Percentiles rank a stretch among this genome's conserved stretches.
Evolutionary conservation across 2,329 filamentous ascomycete species (phyloP).

Genomic region (Fusarium multiceps): DNA sequence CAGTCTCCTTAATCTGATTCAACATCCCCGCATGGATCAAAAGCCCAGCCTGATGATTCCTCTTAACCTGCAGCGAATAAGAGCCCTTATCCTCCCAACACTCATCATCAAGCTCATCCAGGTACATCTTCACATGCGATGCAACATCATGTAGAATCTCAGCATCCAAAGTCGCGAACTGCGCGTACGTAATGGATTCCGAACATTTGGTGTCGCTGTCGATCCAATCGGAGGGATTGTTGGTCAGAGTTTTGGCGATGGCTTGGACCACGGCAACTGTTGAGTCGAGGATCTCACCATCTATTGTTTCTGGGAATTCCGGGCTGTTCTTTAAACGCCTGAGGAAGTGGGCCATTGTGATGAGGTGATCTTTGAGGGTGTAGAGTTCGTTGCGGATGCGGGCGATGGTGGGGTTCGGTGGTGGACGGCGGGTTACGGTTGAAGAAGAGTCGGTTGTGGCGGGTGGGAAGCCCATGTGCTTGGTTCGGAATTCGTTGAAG

Average conservation of each 20-base stretch:
- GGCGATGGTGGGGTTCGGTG: conserved; percentile 20
- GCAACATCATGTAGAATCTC: conserved; percentile 34
- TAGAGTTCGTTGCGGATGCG: conserved; percentile 37
- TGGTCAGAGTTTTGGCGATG: conserved; percentile 38
- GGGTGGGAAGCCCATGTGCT: conserved; percentile 27
- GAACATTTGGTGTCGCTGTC: conserved; percentile 17
- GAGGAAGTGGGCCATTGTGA: conserved; percentile 12
- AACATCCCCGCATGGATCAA: conserved; percentile 25
- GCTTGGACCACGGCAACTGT: conserved; percentile 12
- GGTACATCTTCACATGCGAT: conserved; percentile 17
- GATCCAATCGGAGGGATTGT: conserved; percentile 44
- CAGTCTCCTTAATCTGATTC: conserved; percentile 8
- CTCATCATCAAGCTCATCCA: conserved; percentile 26
- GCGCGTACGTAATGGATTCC: conserved; percentile 22
- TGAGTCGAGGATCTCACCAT: conserved; percentile 1
- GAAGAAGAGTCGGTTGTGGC: background rate
- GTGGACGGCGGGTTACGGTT: background rate
- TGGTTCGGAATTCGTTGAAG: conserved; percentile 32
- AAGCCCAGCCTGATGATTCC: conserved; percentile 32
- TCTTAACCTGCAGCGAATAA: conserved; percentile 19
- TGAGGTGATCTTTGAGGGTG: conserved; percentile 35
- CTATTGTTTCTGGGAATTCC: background rate
- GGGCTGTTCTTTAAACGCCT: background rate
- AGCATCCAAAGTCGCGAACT: conserved; percentile 30
- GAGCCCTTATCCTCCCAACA: background rate